Percentiles rank a stretch among this genome's conserved stretches.
phyloP scores from a whole-genome alignment of 192 early-diverging fungal genomes.

The Diversispora epigaea region DNA sequence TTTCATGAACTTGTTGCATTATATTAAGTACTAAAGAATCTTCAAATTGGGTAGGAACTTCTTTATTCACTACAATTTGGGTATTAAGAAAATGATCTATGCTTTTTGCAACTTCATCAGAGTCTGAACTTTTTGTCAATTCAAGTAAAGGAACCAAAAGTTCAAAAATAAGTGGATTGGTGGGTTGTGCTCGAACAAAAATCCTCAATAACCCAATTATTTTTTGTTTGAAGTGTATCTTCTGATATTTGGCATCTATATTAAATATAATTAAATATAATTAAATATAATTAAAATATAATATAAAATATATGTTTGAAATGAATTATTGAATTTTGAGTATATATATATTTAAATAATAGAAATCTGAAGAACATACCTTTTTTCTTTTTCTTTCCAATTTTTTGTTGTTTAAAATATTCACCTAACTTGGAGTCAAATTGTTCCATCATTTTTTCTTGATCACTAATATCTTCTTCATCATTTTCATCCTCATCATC shows the following conservation, averaged over 20 bases:
- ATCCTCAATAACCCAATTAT: constrained; percentile 13
- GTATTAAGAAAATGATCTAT: neutral
- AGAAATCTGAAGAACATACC: too few species aligned
- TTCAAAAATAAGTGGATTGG: constrained; percentile 19
- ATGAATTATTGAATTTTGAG: neutral
- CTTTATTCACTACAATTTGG: neutral
- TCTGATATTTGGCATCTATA: constrained; percentile 13
- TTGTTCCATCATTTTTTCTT: constrained; percentile 9
- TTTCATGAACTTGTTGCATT: constrained; percentile 5
- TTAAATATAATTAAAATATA: neutral
- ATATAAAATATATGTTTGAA: too few species aligned
- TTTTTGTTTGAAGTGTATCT: constrained; percentile 11
- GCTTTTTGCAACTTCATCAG: constrained; percentile 14
- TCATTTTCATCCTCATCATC: neutral
- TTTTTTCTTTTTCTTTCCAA: constrained; percentile 7
- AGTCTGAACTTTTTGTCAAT: neutral
- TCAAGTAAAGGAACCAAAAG: constrained; percentile 2
- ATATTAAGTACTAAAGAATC: neutral
- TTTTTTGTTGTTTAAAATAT: neutral
- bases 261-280: neutral
- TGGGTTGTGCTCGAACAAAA: neutral
- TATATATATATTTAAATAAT: neutral
- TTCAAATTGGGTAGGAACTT: neutral
- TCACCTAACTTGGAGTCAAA: constrained; percentile 1
- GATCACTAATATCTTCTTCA: neutral